Evolutionary conservation across 805 yeast species (phyloP).

Genomic region (Cyberlindnera mycetangii): DNA sequence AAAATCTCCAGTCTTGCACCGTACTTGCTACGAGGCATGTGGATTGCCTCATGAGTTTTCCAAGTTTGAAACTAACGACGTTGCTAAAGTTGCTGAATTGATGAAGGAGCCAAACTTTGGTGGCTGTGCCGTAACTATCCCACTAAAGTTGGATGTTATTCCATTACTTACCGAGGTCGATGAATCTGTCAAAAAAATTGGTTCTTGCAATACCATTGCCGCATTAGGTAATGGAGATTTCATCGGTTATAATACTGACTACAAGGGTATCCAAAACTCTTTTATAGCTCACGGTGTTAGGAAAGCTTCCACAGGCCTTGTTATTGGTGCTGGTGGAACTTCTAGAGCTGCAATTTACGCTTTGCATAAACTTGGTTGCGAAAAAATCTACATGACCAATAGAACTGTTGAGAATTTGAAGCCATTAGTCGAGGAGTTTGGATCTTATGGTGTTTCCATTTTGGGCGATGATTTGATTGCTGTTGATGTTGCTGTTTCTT

Average conservation of each 20-base stretch:
- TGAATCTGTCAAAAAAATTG: constrained; percentile 77
- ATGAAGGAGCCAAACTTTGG: constrained; percentile 60
- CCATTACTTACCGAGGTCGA: constrained; percentile 61
- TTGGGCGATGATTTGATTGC: constrained; percentile 49
- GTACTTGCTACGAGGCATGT: constrained; percentile 68
- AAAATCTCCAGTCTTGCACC: constrained; percentile 84
- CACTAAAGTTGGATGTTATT: constrained; percentile 81
- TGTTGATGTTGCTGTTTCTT: constrained; percentile 65
- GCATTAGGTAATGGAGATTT: constrained; percentile 49
- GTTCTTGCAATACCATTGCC: constrained; percentile 89
- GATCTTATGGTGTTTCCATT: constrained; percentile 53
- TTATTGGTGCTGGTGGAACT: constrained; percentile 97
- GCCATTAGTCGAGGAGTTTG: constrained; percentile 56
- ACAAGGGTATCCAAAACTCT: constrained; percentile 81
- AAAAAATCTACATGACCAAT: constrained; percentile 72
- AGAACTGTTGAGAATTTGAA: constrained; percentile 68
- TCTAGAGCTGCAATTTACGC: constrained; percentile 94
- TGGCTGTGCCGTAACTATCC: constrained; percentile 95
- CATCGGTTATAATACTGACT: constrained; percentile 91
- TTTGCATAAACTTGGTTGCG: constrained; percentile 72
- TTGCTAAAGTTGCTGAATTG: constrained; percentile 52
- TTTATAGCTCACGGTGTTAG: constrained; percentile 55
- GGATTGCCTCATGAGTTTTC: constrained; percentile 75
- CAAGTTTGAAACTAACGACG: constrained; percentile 65
- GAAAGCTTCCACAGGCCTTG: constrained; percentile 55